These are phyloP conservation scores for Xylaria castorea DNA, from an alignment of 495 filamentous ascomycete species.

Conservation along the genomic window DNA sequence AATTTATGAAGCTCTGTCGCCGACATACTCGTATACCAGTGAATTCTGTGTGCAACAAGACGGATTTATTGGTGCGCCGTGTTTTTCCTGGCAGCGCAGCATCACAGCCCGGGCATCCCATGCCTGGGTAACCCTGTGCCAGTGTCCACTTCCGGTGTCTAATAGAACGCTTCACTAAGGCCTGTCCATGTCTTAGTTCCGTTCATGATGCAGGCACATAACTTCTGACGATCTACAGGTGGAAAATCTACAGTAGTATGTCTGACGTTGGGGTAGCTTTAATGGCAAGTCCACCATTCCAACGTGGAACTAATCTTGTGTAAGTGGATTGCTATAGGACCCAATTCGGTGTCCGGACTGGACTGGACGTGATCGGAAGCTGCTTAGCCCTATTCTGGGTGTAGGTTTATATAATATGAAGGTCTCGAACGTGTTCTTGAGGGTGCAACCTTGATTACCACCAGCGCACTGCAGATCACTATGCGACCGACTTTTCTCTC, in stretches of 20 bases:
- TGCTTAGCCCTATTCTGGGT: neutral
- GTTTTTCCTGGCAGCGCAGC: conserved; percentile 9
- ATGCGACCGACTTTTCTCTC: conserved; percentile 5
- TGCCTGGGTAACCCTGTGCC: neutral
- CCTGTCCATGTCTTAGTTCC: neutral
- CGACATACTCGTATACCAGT: neutral
- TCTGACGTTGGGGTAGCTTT: neutral
- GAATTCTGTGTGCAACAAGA: neutral
- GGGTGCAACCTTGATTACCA: neutral
- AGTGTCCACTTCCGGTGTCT: neutral
- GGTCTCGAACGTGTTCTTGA: neutral
- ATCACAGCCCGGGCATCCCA: neutral
- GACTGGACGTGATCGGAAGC: neutral
- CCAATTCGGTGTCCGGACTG: neutral
- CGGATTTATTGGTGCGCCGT: neutral
- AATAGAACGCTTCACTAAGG: neutral
- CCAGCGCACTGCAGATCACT: neutral
- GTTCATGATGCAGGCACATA: neutral
- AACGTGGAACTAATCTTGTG: neutral
- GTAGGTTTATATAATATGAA: conserved; percentile 13
- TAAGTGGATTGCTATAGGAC: neutral
- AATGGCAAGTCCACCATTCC: neutral
- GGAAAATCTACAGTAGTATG: conserved; percentile 11
- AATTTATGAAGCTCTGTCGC: neutral
- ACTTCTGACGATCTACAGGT: conserved; percentile 1